Conservation (phyloP, 495 filamentous ascomycete species). For the Talaromyces stipitatus region DNA sequence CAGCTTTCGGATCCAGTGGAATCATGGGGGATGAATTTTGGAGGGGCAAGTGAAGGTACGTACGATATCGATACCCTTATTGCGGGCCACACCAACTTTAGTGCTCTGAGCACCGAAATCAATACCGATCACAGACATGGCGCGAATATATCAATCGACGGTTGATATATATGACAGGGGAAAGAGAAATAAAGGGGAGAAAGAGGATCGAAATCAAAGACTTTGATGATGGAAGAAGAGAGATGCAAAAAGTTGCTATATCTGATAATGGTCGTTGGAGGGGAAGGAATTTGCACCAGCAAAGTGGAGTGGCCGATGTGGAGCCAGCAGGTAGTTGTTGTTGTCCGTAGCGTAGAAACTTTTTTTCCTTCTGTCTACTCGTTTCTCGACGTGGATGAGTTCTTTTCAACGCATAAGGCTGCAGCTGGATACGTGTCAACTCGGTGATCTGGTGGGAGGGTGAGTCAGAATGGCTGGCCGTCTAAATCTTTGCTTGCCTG, state of each 20-base stretch:
- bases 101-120: constrained; percentile 98
- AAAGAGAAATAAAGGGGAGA: constrained; percentile 6
- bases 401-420: background rate
- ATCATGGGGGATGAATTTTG: background rate
- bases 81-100: constrained; percentile 92
- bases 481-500: too few species aligned
- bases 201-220: background rate
- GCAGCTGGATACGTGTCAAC: background rate
- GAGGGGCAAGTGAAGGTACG: constrained; percentile 37
- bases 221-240: background rate
- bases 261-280: background rate
- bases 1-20: background rate
- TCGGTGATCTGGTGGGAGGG: background rate
- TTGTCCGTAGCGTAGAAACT: background rate
- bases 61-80: constrained; percentile 99
- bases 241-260: background rate
- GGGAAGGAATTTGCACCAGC: constrained; percentile 2
- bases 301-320: background rate
- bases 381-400: background rate
- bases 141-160: constrained; percentile 9
- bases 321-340: background rate
- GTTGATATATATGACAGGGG: constrained; percentile 3
- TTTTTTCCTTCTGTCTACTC: background rate
- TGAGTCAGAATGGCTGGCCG: background rate
- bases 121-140: constrained; percentile 76